Base-by-base conservation (phyloP, 306 rosid species). In the Medicago arabica region DNA sequence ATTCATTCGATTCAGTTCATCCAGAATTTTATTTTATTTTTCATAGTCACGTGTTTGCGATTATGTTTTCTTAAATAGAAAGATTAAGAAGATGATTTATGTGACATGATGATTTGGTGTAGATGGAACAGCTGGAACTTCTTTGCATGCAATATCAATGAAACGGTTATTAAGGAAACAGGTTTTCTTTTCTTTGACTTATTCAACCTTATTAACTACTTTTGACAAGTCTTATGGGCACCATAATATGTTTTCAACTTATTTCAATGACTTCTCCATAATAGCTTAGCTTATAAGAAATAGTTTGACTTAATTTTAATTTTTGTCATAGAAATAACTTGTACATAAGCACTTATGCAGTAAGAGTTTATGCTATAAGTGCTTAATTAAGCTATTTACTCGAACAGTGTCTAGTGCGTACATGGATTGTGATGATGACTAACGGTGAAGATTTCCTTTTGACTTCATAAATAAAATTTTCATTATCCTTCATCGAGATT, bases 51-150 rank as follows among this genome's bases (percentile, higher is more conserved):
- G 19, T 50, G 15, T 21, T 38, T 50, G 43, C 7, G 12, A 69
- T n/a, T 40, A 66, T 15, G 31, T 62, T 65, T n/a, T 34, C 7
- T 18, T 34, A 21, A n/a, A 51, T 50, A 28, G 28, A 39, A 9
- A 51, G 31, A 7, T 15, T 47, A 69, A 61, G 8, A 19, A 38
- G 54, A 18, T 50, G 6, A 17, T 75, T 53, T 19, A 3, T 68
- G 68, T 63, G 67, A 8, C 25, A 75, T 19, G 31, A 31, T 28
- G 39, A 18, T 78, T 71, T 80, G 40, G 46, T 69, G 83, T 81
- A 95, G 99, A 77, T 95, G 99, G 99, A 95, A 92, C 83, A 95
- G 99, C 89, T 95, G 99, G 99, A 95, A 95, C 83, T 95, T 95
- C 86, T 95, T 90, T 75, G 97, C 97, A 47, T 95, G 99, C 90